These are phyloP conservation scores for Claviceps arundinis DNA, from an alignment of 2,329 filamentous ascomycete species.

Conservation along the genomic window DNA sequence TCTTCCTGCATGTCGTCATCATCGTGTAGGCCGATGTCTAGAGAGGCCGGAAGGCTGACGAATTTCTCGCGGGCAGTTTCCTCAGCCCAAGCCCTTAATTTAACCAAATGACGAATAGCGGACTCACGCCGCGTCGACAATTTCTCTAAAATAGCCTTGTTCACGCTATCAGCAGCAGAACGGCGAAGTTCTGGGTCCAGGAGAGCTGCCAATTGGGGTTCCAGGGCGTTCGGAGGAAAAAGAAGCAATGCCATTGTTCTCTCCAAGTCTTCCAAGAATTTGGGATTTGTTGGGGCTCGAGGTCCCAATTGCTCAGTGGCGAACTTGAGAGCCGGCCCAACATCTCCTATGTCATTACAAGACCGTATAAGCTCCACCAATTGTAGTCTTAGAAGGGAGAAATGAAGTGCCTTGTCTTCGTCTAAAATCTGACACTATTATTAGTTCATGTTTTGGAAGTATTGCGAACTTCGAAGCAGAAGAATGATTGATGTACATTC, in stretches of 20 bases:
- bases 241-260: slow-evolving; percentile 86
- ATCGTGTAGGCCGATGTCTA: slow-evolving; percentile 24
- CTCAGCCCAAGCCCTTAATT: slow-evolving; percentile 78
- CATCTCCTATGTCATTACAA: slow-evolving; percentile 58
- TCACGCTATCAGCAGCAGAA: slow-evolving; percentile 77
- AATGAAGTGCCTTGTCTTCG: slow-evolving; percentile 69
- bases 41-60: slow-evolving; percentile 18
- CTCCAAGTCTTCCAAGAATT: slow-evolving; percentile 79
- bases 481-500: slow-evolving; percentile 12
- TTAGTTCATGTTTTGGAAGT: neutral
- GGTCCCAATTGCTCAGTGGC: slow-evolving; percentile 79
- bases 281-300: slow-evolving; percentile 65
- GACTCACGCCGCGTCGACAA: slow-evolving; percentile 66
- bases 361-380: slow-evolving; percentile 82
- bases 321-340: slow-evolving; percentile 70
- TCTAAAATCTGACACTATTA: slow-evolving; percentile 63
- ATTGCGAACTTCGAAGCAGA: neutral
- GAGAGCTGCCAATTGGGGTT: slow-evolving; percentile 61
- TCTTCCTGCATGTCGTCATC: slow-evolving; percentile 23
- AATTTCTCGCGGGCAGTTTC: slow-evolving; percentile 33
- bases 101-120: slow-evolving; percentile 68
- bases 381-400: slow-evolving; percentile 78
- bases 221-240: slow-evolving; percentile 68
- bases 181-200: slow-evolving; percentile 68
- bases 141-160: slow-evolving; percentile 68